Conservation (phyloP, 1,139 yeast genomes). For the Geotrichum restrictum region DNA sequence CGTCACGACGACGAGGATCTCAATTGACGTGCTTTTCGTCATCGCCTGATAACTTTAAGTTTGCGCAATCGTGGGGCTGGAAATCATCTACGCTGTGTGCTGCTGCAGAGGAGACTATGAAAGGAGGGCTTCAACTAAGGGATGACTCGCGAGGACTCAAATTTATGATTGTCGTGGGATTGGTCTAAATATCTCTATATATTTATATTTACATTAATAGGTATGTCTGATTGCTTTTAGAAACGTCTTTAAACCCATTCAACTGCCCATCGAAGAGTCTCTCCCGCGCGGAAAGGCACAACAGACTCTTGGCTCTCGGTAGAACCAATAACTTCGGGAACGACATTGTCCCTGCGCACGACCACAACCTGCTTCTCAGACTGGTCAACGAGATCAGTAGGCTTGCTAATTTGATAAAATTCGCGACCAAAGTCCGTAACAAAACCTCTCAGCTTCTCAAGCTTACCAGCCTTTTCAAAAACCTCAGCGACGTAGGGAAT, state of each 20-base stretch:
- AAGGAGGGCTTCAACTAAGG: constrained; percentile 8
- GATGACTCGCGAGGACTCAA: constrained; percentile 43
- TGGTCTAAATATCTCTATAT: constrained; percentile 31
- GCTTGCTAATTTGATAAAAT: constrained; percentile 56
- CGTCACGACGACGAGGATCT: constrained; percentile 41
- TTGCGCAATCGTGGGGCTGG: constrained; percentile 57
- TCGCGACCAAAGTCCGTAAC: constrained; percentile 68
- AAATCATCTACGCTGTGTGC: constrained; percentile 49
- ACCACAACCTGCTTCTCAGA: constrained; percentile 33
- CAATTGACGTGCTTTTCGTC: constrained; percentile 50
- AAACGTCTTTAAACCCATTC: constrained; percentile 51
- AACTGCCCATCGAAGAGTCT: constrained; percentile 64
- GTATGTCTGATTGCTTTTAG: background rate
- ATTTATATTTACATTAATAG: background rate
- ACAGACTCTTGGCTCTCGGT: constrained; percentile 50
- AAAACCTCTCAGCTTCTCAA: constrained; percentile 66
- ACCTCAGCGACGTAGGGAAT: constrained; percentile 81
- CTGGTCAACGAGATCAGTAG: constrained; percentile 34
- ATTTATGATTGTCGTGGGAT: constrained; percentile 50
- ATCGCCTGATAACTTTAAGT: constrained; percentile 49
- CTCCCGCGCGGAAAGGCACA: constrained; percentile 90
- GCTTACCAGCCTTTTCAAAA: constrained; percentile 61
- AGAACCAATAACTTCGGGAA: constrained; percentile 53
- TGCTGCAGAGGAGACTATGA: constrained; percentile 40
- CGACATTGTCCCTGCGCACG: constrained; percentile 46